Base-by-base conservation (phyloP, 2,329 filamentous ascomycete genomes). In the Botrytis medusae region DNA sequence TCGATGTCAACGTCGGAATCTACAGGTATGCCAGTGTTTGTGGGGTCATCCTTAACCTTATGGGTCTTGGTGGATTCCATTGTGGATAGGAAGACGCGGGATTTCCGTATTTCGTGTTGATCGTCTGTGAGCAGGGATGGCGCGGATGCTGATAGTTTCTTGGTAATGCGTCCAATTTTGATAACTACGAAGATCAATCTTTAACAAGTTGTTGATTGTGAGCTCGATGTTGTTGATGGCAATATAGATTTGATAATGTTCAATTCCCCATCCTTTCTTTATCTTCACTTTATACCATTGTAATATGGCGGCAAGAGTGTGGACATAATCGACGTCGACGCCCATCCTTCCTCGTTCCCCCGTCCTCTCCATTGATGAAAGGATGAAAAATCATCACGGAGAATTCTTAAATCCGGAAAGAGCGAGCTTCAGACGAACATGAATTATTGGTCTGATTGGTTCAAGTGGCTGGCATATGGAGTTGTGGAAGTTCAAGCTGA, bases 351-450 rank as follows among this genome's bases (percentile, higher is more conserved):
- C 34, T 61, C 12, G 5, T 37, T 25, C 7, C 34, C 34, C 59
- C 59, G 22, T 61, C 12, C 7, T 9, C 22, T 37, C 22, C n/a
- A 29, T 63, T 29, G 25, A 44, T 37, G 18, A 14, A 65, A 65
- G 10, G 22, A 48, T 29, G 18, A 18, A 32, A 14, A n/a, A 14
- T 64, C 12, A 12, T 48, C 42, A 54, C 64, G 48, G 65, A 18
- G 22, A 68, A 57, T 32, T 57, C 18, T 69, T 57, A 69, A 69
- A 20, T 42, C 65, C 65, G 48, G 29, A 57, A 34, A 44, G 22
- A 67, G 25, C 51, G n/a, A 57, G 32, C 9, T 25, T 29, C 62
- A 37, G 42, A 40, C 18, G 22, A 12, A 37, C 2, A 40, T 14
- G 14, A 8, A 25, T 2, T 4, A n/a, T 2, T 4, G 20, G 9